A percentile compares a stretch with the other conserved stretches of the same genome.
These are phyloP conservation scores for Daldinia vernicosa DNA, from an alignment of 495 filamentous ascomycete genomes.

Conservation along the genomic window DNA sequence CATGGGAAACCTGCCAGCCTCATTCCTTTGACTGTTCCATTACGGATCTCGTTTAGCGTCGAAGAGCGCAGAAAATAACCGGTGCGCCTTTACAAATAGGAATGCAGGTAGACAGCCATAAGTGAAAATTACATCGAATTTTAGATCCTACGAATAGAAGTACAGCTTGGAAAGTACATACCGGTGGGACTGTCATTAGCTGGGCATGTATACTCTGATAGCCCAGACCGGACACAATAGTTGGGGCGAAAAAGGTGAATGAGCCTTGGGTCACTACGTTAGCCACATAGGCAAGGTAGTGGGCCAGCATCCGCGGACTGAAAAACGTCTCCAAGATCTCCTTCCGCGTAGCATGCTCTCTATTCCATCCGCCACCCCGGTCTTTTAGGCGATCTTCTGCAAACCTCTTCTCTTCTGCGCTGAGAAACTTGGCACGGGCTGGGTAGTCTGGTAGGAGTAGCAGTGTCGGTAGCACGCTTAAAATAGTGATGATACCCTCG, in stretches of 20 bases:
- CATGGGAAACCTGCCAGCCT: neutral
- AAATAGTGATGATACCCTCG: slow-evolving; percentile 30
- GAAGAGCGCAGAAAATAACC: neutral
- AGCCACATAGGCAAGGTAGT: slow-evolving; percentile 69
- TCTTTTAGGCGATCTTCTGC: slow-evolving; percentile 58
- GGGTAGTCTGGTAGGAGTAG: slow-evolving; percentile 79
- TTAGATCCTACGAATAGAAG: too few species aligned
- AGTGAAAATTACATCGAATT: too few species aligned
- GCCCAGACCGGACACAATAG: slow-evolving; percentile 74
- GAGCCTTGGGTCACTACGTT: slow-evolving; percentile 77
- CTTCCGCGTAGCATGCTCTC: slow-evolving; percentile 67
- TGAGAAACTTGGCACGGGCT: slow-evolving; percentile 73
- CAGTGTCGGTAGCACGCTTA: slow-evolving; percentile 25
- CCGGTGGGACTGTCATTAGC: slow-evolving; percentile 78
- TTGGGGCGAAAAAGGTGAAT: slow-evolving; percentile 81
- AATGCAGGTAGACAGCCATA: too few species aligned
- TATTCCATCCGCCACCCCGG: slow-evolving; percentile 74
- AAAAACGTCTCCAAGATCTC: slow-evolving; percentile 60
- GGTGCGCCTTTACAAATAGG: too few species aligned
- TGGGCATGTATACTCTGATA: slow-evolving; percentile 72
- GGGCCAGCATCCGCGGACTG: slow-evolving; percentile 77
- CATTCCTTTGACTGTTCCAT: too few species aligned
- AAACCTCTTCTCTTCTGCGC: slow-evolving; percentile 68
- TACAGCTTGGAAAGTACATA: slow-evolving; percentile 44
- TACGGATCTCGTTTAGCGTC: too few species aligned